These are phyloP conservation scores for Dujonia santamariae DNA, from an alignment of 1,139 yeast species.

Conservation along the genomic window DNA sequence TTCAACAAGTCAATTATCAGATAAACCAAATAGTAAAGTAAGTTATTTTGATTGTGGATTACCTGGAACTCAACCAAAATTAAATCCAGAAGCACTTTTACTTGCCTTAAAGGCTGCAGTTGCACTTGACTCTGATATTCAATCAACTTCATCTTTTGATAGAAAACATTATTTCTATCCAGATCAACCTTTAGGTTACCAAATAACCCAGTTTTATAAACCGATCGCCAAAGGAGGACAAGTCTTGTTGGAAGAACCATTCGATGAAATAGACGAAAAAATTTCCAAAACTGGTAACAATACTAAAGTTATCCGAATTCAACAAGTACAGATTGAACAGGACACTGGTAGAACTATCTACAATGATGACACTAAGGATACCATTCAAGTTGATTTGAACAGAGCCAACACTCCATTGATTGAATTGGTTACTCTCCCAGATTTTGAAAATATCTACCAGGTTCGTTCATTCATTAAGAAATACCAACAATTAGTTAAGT, in stretches of 20 bases:
- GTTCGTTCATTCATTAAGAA: conserved; percentile 79
- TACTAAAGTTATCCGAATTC: conserved; percentile 51
- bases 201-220: conserved; percentile 82
- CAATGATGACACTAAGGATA: conserved; percentile 31
- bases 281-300: not conserved
- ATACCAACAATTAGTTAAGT: conserved; percentile 68
- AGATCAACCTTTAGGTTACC: conserved; percentile 96
- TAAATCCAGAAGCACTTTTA: conserved; percentile 73
- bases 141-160: conserved; percentile 66
- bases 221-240: conserved; percentile 76
- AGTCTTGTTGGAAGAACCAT: conserved; percentile 42
- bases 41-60: conserved; percentile 82
- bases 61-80: conserved; percentile 89
- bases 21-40: conserved; percentile 64
- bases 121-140: conserved; percentile 63
- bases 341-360: conserved; percentile 88
- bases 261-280: conserved; percentile 50
- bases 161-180: conserved; percentile 95
- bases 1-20: conserved; percentile 39
- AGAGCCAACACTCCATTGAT: conserved; percentile 84
- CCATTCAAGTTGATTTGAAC: conserved; percentile 68
- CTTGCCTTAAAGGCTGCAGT: conserved; percentile 72
- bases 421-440: conserved; percentile 91
- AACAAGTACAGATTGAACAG: conserved; percentile 85
- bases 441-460: conserved; percentile 63